Conservation (phyloP, 2,329 filamentous ascomycete genomes). For the Fusarium guadeloupense region DNA sequence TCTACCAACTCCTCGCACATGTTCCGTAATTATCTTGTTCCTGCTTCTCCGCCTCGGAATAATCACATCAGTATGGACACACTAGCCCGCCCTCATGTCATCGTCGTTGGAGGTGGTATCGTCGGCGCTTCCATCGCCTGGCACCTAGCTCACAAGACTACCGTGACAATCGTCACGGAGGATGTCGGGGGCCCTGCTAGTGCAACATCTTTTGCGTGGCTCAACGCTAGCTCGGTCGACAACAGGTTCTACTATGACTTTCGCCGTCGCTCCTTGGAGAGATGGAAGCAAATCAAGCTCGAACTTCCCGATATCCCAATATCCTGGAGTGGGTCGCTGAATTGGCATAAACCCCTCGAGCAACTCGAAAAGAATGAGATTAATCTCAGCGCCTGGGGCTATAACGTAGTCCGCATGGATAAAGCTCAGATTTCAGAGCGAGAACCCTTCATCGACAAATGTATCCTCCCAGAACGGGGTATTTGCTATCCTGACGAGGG, state of each 20-base stretch:
- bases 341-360: slow-evolving; percentile 19
- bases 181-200: slow-evolving; percentile 22
- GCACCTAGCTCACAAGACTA: slow-evolving; percentile 16
- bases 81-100: slow-evolving; percentile 19
- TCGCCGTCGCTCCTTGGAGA: slow-evolving; percentile 17
- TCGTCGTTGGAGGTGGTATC: slow-evolving; percentile 27
- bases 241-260: slow-evolving; percentile 23
- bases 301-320: slow-evolving; percentile 17
- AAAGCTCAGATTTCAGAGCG: not conserved
- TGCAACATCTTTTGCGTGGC: slow-evolving; percentile 26
- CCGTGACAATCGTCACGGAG: slow-evolving; percentile 24
- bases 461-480: slow-evolving; percentile 2
- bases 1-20: too few species aligned
- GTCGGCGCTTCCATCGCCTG: slow-evolving; percentile 29
- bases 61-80: too few species aligned
- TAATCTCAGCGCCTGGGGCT: slow-evolving; percentile 15
- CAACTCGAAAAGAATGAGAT: not conserved
- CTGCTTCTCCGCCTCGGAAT: too few species aligned
- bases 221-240: slow-evolving; percentile 23
- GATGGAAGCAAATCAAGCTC: slow-evolving; percentile 18
- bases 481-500: slow-evolving; percentile 19
- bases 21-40: too few species aligned
- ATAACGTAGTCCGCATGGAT: not conserved
- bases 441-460: slow-evolving; percentile 1
- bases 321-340: slow-evolving; percentile 25